Conservation (phyloP, 139 green algal species). For the Picochlorum sp. region DNA sequence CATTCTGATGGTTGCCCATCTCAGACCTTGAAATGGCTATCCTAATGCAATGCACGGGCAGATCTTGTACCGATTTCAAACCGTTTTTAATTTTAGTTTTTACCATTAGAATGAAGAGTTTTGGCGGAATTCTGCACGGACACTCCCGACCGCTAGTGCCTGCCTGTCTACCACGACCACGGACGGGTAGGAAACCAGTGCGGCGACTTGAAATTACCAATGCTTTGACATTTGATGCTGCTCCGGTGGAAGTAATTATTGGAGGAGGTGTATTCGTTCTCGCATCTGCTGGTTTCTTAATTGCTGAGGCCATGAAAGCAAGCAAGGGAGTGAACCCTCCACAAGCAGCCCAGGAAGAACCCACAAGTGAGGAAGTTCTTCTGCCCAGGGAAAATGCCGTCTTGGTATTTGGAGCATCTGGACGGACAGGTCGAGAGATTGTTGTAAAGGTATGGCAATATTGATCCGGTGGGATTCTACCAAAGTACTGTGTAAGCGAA, state of each 20-base stretch:
- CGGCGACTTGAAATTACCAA: background rate
- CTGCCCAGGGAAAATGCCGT: conserved; percentile 52
- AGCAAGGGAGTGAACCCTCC: background rate
- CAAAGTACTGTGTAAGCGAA: too few relatives aligned
- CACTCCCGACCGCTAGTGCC: too few relatives aligned
- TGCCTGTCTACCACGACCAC: too few relatives aligned
- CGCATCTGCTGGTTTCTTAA: background rate
- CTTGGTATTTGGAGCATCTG: conserved; percentile 68
- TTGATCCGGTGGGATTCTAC: too few relatives aligned
- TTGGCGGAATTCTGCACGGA: too few relatives aligned
- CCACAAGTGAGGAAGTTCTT: background rate
- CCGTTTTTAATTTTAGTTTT: too few relatives aligned
- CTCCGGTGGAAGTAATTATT: conserved; percentile 2
- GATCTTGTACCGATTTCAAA: too few relatives aligned
- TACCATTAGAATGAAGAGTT: too few relatives aligned
- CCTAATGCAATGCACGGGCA: too few relatives aligned
- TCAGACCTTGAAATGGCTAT: too few relatives aligned
- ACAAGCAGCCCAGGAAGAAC: background rate
- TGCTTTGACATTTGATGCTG: background rate
- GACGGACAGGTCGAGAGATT: conserved; percentile 46
- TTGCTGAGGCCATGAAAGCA: conserved; percentile 2
- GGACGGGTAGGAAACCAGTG: too few relatives aligned
- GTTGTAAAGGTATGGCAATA: conserved; percentile 46
- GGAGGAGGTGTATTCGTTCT: background rate
- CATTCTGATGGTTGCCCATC: too few relatives aligned